Evolutionary conservation across 768 basidiomycete species (phyloP), one percentile per base, ranked within the genome.

Genomic region (Coprinellus micaceus): DNA sequence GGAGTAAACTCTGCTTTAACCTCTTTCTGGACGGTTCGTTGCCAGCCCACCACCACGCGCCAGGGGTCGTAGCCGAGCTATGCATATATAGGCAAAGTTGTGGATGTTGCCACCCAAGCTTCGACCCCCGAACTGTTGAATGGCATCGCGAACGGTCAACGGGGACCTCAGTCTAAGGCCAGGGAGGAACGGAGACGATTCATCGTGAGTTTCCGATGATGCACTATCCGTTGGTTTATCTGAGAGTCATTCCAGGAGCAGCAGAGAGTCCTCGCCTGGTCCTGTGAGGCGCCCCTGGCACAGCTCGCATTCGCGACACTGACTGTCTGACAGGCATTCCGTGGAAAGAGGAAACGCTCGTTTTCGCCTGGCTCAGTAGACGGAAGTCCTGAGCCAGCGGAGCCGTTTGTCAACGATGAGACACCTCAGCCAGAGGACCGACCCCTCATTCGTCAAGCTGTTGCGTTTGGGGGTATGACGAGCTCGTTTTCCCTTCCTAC

Each of bases 401-500:
- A 75, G 55, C 68, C 71, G 9, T 64, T 71, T 24, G 72, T 67
- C 39, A 69, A 76, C 50, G 76, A 77, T 59, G 77, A 80, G 57
- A 75, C 79, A 11, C 78, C 82, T 57, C 78, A 79, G 40, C 79
- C 78, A 43, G 58, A 71, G 21, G 69, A 74, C 36, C 71, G 72
- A 5, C 85, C 85, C 36, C 64, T 86, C 26, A 77, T 86, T 60
- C 78, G 85, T 47, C 79, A 84, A 64, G 74, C 82, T n/a, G 69
- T 86, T 37, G 85, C 73, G 21, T 86, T 85, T 62, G 58, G 53
- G 19, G 60, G 63, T 29, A 36, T 52, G 36, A 51, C 63, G 26
- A 21, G 55, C 22, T 50, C 61, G 44, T 66, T 60, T 37, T 21
- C 56, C 7, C n/a, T 67, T 52, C 40, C 56, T 19, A 37, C 55